phyloP scores from a whole-genome alignment of 176 grass and related monocot genomes.

The Raddia guianensis region DNA sequence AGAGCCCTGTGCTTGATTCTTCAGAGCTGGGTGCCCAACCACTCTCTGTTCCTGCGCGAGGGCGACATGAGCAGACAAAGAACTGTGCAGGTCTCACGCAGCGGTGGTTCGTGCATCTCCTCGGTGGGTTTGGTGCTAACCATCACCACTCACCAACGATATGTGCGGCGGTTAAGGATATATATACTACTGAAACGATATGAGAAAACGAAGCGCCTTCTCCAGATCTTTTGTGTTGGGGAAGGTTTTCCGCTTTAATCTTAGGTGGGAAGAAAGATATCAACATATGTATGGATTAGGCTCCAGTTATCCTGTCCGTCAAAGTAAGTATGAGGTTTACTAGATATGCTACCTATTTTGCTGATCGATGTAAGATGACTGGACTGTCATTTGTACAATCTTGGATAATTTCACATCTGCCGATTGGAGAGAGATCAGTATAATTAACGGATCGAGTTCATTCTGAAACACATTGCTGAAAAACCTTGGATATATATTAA shows the following conservation, averaged over 20 bases:
- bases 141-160: background rate
- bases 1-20: background rate
- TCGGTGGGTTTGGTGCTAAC: background rate
- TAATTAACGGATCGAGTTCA: background rate
- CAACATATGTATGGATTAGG: background rate
- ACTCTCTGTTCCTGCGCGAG: background rate
- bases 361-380: background rate
- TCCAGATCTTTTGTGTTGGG: background rate
- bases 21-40: background rate
- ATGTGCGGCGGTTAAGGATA: background rate
- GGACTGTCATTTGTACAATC: background rate
- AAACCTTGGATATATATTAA: background rate
- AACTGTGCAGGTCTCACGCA: background rate
- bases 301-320: background rate
- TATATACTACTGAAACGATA: background rate
- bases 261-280: slow-evolving; percentile 22
- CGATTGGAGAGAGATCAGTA: background rate
- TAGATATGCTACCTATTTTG: background rate
- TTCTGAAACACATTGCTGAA: background rate
- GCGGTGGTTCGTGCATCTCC: background rate
- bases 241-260: background rate
- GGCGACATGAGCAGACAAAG: background rate
- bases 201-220: background rate
- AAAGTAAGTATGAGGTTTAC: background rate
- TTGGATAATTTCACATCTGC: background rate